Conservation (phyloP, 768 basidiomycete species). For the Pleurotus tuoliensis region DNA sequence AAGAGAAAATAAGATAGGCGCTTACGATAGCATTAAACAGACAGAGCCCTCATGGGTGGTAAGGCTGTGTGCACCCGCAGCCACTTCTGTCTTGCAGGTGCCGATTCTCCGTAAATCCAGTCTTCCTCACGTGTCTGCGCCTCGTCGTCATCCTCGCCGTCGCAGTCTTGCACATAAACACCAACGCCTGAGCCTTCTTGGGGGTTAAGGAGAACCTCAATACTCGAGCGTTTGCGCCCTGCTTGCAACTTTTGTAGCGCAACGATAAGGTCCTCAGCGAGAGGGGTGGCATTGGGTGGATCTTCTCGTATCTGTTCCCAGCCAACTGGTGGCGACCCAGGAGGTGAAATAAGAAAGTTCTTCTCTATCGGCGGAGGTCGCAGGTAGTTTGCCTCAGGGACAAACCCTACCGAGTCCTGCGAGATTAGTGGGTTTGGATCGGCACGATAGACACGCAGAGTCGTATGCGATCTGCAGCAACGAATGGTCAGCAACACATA, state of each 20-base stretch:
- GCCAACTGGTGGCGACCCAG: constrained; percentile 94
- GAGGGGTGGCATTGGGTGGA: constrained; percentile 77
- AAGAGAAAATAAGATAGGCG: constrained; percentile 7
- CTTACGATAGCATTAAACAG: constrained; percentile 14
- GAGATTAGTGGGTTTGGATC: constrained; percentile 62
- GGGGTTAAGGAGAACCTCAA: constrained; percentile 65
- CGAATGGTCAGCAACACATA: constrained; percentile 10
- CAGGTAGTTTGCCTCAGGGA: constrained; percentile 53
- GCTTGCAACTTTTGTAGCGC: constrained; percentile 73
- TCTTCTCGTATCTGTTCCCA: constrained; percentile 94
- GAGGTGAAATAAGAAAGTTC: constrained; percentile 97
- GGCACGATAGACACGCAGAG: constrained; percentile 68
- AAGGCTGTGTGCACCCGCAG: constrained; percentile 48
- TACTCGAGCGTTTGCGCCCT: constrained; percentile 30
- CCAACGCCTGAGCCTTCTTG: constrained; percentile 69
- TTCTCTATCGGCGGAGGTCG: constrained; percentile 79
- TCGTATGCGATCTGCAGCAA: constrained; percentile 39
- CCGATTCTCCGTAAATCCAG: constrained; percentile 63
- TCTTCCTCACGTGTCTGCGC: constrained; percentile 42
- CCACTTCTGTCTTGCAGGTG: constrained; percentile 51
- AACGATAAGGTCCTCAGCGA: constrained; percentile 83
- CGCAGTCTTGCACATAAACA: constrained; percentile 76
- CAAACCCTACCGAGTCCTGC: constrained; percentile 17
- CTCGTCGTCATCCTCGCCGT: constrained; percentile 29
- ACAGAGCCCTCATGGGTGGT: constrained; percentile 43